Percentiles rank a stretch among this genome's conserved stretches.
Evolutionary conservation across 768 basidiomycete genomes (phyloP).

Genomic region (Suillus sp.): DNA sequence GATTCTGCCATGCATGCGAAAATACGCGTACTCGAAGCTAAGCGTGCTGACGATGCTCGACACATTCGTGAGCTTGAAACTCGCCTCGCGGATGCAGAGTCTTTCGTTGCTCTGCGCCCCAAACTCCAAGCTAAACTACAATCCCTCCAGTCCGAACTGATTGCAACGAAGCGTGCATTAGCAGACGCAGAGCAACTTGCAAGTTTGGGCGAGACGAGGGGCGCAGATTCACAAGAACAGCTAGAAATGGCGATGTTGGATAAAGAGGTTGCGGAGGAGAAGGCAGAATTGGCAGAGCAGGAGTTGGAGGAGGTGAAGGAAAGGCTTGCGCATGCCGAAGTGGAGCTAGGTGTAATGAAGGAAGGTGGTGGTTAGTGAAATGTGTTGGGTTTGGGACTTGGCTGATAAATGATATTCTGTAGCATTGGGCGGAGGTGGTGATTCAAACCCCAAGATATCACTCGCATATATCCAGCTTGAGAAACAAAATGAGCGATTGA

Average conservation of each 20-base stretch:
- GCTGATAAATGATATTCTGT: conserved; percentile 11
- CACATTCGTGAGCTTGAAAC: conserved; percentile 83
- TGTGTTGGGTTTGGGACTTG: background rate
- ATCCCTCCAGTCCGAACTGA: conserved; percentile 77
- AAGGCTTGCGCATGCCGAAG: conserved; percentile 72
- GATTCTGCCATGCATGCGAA: conserved; percentile 66
- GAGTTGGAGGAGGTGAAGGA: conserved; percentile 84
- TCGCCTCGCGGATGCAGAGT: conserved; percentile 81
- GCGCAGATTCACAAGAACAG: conserved; percentile 83
- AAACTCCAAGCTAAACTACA: conserved; percentile 90
- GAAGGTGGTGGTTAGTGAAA: conserved; percentile 45
- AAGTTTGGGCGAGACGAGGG: conserved; percentile 65
- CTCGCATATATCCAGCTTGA: conserved; percentile 84
- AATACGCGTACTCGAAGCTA: conserved; percentile 81
- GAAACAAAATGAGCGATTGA: conserved; percentile 94
- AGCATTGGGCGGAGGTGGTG: conserved; percentile 32
- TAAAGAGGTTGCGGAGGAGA: conserved; percentile 95
- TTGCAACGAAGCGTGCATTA: conserved; percentile 71
- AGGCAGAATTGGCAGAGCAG: conserved; percentile 74
- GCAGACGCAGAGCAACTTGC: conserved; percentile 78
- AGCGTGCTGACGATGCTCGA: conserved; percentile 84
- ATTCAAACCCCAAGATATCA: conserved; percentile 51
- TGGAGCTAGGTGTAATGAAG: conserved; percentile 81
- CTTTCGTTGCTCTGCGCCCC: conserved; percentile 80
- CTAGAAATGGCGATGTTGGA: conserved; percentile 95